These are phyloP conservation scores for Cyclanthera cordifolia DNA, from an alignment of 306 rosid species.

Conservation along the genomic window DNA sequence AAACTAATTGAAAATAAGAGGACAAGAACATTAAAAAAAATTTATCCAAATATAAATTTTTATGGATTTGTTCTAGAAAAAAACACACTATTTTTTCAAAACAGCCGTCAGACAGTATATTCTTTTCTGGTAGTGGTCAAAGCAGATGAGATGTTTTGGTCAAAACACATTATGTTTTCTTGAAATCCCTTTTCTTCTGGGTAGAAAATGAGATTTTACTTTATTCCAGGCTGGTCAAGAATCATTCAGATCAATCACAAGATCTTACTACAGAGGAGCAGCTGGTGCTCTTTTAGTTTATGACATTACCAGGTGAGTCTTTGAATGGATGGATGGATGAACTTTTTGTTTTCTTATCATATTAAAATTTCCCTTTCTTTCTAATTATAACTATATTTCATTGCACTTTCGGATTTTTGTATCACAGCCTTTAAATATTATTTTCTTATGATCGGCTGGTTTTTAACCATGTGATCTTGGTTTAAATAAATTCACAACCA, in stretches of 20 bases:
- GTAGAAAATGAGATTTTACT: neutral
- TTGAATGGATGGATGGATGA: neutral
- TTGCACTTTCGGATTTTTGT: neutral
- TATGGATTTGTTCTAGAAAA: neutral
- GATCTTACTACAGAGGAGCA: slow-evolving; percentile 96
- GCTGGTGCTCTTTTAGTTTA: slow-evolving; percentile 95
- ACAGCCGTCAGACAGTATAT: neutral
- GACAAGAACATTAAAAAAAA: neutral
- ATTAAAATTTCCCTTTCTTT: no score
- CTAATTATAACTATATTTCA: neutral
- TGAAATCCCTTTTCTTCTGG: neutral
- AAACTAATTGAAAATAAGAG: neutral
- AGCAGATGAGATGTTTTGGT: neutral
- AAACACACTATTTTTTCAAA: neutral
- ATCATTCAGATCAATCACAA: slow-evolving; percentile 90
- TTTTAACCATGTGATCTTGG: neutral
- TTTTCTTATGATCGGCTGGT: neutral
- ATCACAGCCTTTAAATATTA: neutral
- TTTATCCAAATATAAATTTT: neutral
- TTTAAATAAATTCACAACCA: neutral
- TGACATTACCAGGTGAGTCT: slow-evolving; percentile 79
- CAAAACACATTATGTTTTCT: neutral
- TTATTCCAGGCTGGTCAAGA: slow-evolving; percentile 90
- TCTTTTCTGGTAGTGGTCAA: neutral
- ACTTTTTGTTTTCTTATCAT: no score